Base-by-base conservation (phyloP, 192 early-diverging fungal genomes). In the Phycomyces nitens region DNA sequence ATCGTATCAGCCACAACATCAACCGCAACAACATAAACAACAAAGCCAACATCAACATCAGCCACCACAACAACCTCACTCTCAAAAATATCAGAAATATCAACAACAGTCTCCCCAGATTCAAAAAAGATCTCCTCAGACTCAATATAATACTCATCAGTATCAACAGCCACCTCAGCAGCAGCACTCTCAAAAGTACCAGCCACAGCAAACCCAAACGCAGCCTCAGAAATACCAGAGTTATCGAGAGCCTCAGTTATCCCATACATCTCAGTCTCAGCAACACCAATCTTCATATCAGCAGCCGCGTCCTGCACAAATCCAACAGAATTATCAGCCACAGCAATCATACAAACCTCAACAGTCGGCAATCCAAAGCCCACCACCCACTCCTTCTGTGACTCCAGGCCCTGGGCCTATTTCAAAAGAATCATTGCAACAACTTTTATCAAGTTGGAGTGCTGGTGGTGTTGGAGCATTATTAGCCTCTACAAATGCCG, bases 91-190 rank as follows among this genome's bases (percentile, higher is more conserved):
- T 7, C 29, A 34, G 7, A 34, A 34, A 34, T 34, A 34, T 34
- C 29, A 34, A 5, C 29, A 34, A 34, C 29, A 34, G 7, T 34
- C 29, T 34, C 29, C 29, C 27, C 55, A 38, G n/a, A n/a, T 20
- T 29, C 29, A 38, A 38, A 20, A 40, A 59, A 20, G 39, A 39
- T 42, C 18, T 22, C 39, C 39, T 24, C 49, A 12, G 29, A 29
- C 52, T 40, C 60, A 11, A 51, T 62, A 51, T 27, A 23, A 18
- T 49, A 51, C 34, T 62, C 52, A 39, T 27, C 34, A 47, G 60
- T 49, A 39, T 39, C 62, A 10, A 21, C 52, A 40, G 39, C 52
- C 22, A 42, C 14, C 23, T 1, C 57, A 59, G 18, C 44, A 14
- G 18, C 44, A 14, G 12, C 44, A 47, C 44, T 11, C 44, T 47